Conservation (phyloP, 2,329 filamentous ascomycete species). For the Ophiostoma triangulosporum region DNA sequence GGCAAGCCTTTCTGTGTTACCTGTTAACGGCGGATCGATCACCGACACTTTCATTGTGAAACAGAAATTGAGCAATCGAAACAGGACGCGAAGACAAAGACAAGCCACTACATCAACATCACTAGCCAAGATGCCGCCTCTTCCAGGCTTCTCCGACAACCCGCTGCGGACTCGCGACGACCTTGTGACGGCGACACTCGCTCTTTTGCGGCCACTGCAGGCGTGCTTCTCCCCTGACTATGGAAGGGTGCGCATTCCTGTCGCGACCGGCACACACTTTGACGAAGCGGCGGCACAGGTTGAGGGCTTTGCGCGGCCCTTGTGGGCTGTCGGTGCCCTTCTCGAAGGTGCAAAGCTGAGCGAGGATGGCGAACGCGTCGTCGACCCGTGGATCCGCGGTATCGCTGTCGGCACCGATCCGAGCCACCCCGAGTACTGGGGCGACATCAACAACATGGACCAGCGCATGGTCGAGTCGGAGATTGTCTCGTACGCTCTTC, state of each 20-base stretch:
- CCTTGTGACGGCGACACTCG: slow-evolving; percentile 21
- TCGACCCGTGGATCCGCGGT: slow-evolving; percentile 21
- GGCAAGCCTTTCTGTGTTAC: too few relatives aligned
- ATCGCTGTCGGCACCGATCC: slow-evolving; percentile 23
- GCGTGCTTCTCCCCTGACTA: slow-evolving; percentile 22
- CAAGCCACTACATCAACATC: too few relatives aligned
- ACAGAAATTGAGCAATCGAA: too few relatives aligned
- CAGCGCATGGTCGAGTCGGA: slow-evolving; percentile 43
- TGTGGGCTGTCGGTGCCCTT: slow-evolving; percentile 18
- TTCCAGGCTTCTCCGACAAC: slow-evolving; percentile 29
- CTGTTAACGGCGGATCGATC: not conserved
- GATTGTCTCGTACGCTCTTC: slow-evolving; percentile 33
- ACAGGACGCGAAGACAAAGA: too few relatives aligned
- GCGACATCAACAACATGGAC: slow-evolving; percentile 29
- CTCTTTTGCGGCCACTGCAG: slow-evolving; percentile 22
- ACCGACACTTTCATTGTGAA: too few relatives aligned
- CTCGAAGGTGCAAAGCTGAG: not conserved
- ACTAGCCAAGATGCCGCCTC: slow-evolving; percentile 12
- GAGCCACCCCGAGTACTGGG: slow-evolving; percentile 30
- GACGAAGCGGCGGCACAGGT: slow-evolving; percentile 31
- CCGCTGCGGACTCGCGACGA: slow-evolving; percentile 23
- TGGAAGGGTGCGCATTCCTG: slow-evolving; percentile 25
- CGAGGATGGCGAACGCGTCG: not conserved
- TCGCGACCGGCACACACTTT: slow-evolving; percentile 27
- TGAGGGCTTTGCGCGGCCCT: slow-evolving; percentile 29